phyloP scores from a whole-genome alignment of 352 stramenopile species.

The Globisporangium apiculatum region DNA sequence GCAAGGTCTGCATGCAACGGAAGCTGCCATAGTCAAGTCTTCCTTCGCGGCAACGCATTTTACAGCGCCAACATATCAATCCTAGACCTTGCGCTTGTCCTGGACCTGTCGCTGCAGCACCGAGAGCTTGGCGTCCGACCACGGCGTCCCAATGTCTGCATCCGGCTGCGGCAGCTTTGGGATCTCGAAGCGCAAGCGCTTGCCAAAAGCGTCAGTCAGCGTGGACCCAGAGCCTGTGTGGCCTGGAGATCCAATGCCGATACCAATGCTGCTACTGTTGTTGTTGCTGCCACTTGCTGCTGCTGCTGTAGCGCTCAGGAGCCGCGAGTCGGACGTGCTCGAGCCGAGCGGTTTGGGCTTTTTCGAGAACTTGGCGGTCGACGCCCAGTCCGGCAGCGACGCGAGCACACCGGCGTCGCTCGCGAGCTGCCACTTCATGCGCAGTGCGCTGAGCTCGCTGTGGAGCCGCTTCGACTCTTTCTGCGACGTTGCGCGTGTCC shows the following conservation, averaged over 20 bases:
- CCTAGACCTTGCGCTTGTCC: conserved; percentile 20
- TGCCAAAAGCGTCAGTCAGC: conserved; percentile 24
- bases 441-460: conserved; percentile 47
- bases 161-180: conserved; percentile 69
- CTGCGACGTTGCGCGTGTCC: conserved; percentile 81
- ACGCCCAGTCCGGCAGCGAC: conserved; percentile 40
- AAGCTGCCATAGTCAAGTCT: too few relatives aligned
- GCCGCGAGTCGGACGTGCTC: conserved; percentile 45
- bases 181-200: conserved; percentile 48
- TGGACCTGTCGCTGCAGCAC: conserved; percentile 36
- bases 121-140: conserved; percentile 67
- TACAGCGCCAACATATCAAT: neutral
- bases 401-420: conserved; percentile 43
- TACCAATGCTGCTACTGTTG: conserved; percentile 18
- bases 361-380: conserved; percentile 23
- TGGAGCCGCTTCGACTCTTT: conserved; percentile 78
- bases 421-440: conserved; percentile 72
- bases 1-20: too few relatives aligned
- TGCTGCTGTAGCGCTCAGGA: conserved; percentile 15
- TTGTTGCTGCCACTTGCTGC: conserved; percentile 9
- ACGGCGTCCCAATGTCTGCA: conserved; percentile 47
- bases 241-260: conserved; percentile 7
- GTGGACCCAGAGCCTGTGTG: conserved; percentile 3
- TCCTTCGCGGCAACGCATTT: too few relatives aligned
- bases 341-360: conserved; percentile 27